Evolutionary conservation across 2,329 filamentous ascomycete genomes (phyloP).

Genomic region (Daldinia sp.): DNA sequence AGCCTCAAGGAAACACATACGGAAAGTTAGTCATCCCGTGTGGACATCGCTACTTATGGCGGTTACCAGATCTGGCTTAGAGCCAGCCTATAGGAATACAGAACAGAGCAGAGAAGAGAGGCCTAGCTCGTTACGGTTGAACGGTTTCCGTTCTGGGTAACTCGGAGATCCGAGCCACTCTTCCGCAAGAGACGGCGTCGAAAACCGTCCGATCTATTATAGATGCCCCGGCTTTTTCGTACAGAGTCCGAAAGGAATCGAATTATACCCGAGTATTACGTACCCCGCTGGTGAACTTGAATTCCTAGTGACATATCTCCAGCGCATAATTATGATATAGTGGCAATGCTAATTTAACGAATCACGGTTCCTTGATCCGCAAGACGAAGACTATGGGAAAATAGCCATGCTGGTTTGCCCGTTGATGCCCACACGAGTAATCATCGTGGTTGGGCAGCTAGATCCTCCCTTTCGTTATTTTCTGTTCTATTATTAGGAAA

Average conservation of each 20-base stretch:
- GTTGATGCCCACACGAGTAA: not conserved
- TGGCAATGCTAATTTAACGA: not conserved
- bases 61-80: not conserved
- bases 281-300: not conserved
- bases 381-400: not conserved
- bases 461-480: not conserved
- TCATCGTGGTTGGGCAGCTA: not conserved
- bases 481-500: not conserved
- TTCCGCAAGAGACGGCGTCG: not conserved
- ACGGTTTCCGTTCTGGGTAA: slow-evolving; percentile 1
- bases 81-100: not conserved
- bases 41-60: not conserved
- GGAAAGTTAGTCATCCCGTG: slow-evolving; percentile 18
- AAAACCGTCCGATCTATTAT: slow-evolving; percentile 1
- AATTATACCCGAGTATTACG: not conserved
- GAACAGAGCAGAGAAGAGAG: not conserved
- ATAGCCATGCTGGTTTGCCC: not conserved
- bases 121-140: not conserved
- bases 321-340: not conserved
- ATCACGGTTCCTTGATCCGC: not conserved
- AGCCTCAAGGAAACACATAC: not conserved
- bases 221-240: slow-evolving; percentile 1
- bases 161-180: slow-evolving; percentile 4
- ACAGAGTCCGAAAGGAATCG: not conserved
- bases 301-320: not conserved